Evolutionary conservation across 2,329 filamentous ascomycete species (phyloP).

Genomic region (Neobulgaria alba): DNA sequence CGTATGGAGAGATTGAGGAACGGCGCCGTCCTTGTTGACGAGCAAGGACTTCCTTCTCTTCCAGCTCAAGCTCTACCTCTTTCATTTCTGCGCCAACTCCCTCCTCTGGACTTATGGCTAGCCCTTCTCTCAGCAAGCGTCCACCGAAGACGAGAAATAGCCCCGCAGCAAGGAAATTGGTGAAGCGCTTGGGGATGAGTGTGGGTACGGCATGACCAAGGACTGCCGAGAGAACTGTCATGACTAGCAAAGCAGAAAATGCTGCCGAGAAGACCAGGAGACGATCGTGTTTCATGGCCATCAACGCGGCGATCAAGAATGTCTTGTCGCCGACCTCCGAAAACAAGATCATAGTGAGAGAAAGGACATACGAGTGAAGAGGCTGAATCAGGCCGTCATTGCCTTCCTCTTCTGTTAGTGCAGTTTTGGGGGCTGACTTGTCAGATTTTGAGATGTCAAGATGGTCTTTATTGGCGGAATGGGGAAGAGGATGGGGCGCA

Average conservation of each 20-base stretch:
- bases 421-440: constrained; percentile 28
- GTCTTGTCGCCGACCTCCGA: constrained; percentile 98
- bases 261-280: constrained; percentile 90
- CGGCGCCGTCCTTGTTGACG: constrained; percentile 56
- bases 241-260: constrained; percentile 82
- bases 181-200: constrained; percentile 82
- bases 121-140: constrained; percentile 75
- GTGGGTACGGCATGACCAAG: constrained; percentile 88
- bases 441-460: constrained; percentile 42
- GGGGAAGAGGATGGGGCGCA: constrained; percentile 60
- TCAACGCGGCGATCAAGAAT: constrained; percentile 90
- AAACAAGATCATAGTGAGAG: constrained; percentile 93
- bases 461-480: constrained; percentile 56
- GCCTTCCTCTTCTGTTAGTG: constrained; percentile 35
- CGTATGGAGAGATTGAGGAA: constrained; percentile 64
- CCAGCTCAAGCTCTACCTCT: constrained; percentile 87
- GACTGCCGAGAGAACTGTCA: constrained; percentile 91
- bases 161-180: constrained; percentile 74
- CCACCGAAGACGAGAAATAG: constrained; percentile 87
- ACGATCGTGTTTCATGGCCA: constrained; percentile 98
- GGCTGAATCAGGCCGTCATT: constrained; percentile 61
- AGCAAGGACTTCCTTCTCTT: constrained; percentile 80
- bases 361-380: constrained; percentile 81
- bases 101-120: constrained; percentile 81
- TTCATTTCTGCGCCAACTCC: constrained; percentile 96